These are phyloP conservation scores for Lactarius pseudohatsudake DNA, from an alignment of 768 basidiomycete genomes.

Conservation along the genomic window DNA sequence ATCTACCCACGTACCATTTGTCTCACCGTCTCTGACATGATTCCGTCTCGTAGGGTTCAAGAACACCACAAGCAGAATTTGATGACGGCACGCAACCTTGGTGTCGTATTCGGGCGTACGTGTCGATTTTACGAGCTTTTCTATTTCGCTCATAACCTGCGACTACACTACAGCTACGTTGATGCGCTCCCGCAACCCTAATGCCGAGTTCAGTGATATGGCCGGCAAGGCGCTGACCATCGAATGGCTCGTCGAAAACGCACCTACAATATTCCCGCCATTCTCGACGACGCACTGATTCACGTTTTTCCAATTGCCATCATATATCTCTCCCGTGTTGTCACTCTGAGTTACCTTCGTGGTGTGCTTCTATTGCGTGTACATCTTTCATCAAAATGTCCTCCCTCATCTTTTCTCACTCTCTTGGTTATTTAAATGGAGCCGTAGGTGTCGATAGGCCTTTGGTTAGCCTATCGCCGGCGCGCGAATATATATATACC, in stretches of 20 bases:
- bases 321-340: conserved; percentile 17
- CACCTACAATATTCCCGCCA: conserved; percentile 49
- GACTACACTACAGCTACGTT: conserved; percentile 74
- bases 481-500: conserved; percentile 11
- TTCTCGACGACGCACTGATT: conserved; percentile 17
- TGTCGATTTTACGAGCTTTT: conserved; percentile 29
- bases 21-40: conserved; percentile 10
- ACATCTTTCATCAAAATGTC: conserved; percentile 6
- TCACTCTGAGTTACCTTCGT: conserved; percentile 12
- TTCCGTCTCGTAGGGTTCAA: conserved; percentile 48
- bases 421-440: neutral
- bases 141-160: neutral
- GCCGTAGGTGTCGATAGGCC: conserved; percentile 1
- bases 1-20: conserved; percentile 30
- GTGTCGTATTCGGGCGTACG: conserved; percentile 98
- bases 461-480: conserved; percentile 12
- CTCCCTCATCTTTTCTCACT: neutral
- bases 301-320: conserved; percentile 4
- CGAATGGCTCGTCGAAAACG: conserved; percentile 94
- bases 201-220: conserved; percentile 95
- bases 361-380: conserved; percentile 22
- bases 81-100: conserved; percentile 94
- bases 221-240: conserved; percentile 91
- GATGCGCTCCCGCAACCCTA: conserved; percentile 84
- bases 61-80: conserved; percentile 71